Evolutionary conservation across 305 asterid genomes (phyloP), one percentile per base, ranked within the genome.

Genomic region (Plantago coronopus): DNA sequence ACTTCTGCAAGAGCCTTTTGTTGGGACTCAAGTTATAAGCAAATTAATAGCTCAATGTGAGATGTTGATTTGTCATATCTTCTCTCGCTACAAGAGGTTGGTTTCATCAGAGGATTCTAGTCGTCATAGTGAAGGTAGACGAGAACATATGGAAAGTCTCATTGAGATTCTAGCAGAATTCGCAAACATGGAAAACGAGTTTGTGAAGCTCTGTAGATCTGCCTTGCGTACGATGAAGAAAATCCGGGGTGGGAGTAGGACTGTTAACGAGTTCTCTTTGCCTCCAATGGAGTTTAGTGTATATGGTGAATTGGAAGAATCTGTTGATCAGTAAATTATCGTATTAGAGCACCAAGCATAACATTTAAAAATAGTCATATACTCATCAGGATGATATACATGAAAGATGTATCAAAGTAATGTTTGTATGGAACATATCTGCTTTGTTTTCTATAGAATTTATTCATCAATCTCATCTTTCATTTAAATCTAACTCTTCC

Each of bases 381-480:
- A 27, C 31, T 27, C 5, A 5, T 5, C 31, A 27, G 31, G 31
- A 27, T 34, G 12, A 4, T 34, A 34, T 34, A 34, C 40, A 6
- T 34, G 40, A 34, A 34, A 34, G 40, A 34, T 34, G 40, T 34
- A 34, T 34, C 40, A 4, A 34, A 34, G 40, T 34, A 5, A 34
- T 12, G 2, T 34, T 34, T 34, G 40, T 34, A 3, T 34, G 40
- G 9, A 34, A 34, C 12, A 34, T 1, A 34, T 7, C 40, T 8
- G 13, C 9, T 7, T 6, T 34, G 13, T 7, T 34, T 34, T 34
- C 0, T 12, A 11, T 87, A 82, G 85, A 57, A 25, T 25, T 25
- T 25, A 25, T 25, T 2, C 2, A 5, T 25, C 29, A 25, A 25
- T n/a, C n/a, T n/a, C n/a, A n/a, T n/a, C n/a, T n/a, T n/a, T n/a